Base-by-base conservation (phyloP, 768 basidiomycete species). In the Rhodotorula toruloides region DNA sequence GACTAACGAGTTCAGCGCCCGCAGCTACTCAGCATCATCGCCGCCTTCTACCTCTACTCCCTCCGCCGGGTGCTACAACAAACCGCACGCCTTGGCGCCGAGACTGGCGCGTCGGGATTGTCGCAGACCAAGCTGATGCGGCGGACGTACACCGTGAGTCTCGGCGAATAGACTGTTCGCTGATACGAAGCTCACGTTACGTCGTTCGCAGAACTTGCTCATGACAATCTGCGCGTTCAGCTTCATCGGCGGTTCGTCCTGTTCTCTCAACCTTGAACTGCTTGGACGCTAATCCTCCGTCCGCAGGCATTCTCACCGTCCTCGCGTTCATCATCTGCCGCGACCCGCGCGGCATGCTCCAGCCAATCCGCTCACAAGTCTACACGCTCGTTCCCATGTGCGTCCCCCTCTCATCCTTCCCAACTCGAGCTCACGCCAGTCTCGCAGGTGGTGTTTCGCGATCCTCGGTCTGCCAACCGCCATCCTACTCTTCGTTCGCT, bases 301-400 rank as follows among this genome's bases (percentile, higher is more conserved):
- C 7, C 46, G 46, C 46, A 46, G 46, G 36, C 49, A 46, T 58
- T 37, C 54, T 58, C 44, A 39, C 40, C 52, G 17, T 27, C 29
- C 34, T 43, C 4, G 39, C 36, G 11, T 2, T 59, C 27, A 29
- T 44, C 52, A 50, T 55, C 21, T 31, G 43, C 11, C 3, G 31
- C 9, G 14, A 19, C 0, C 49, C 58, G 3, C 39, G 34, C 39
- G 57, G 56, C 7, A 40, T 46, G 57, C 3, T 32, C 36, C 4
- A 31, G 6, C 4, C 31, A 0, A 7, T 22, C 22, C 6, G 6
- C 3, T 3, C 31, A 14, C 43, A 59, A 16, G 37, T 46, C 17
- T 25, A 54, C n/a, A 39, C 36, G 44, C 54, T 65, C 16, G 39
- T 42, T 22, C 63, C 63, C 0, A 36, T 58, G 47, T 48, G 14